A percentile compares a stretch with the other conserved stretches of the same genome.
Conservation (phyloP, 75 land plant genomes). For the Sequoia sempervirens region DNA sequence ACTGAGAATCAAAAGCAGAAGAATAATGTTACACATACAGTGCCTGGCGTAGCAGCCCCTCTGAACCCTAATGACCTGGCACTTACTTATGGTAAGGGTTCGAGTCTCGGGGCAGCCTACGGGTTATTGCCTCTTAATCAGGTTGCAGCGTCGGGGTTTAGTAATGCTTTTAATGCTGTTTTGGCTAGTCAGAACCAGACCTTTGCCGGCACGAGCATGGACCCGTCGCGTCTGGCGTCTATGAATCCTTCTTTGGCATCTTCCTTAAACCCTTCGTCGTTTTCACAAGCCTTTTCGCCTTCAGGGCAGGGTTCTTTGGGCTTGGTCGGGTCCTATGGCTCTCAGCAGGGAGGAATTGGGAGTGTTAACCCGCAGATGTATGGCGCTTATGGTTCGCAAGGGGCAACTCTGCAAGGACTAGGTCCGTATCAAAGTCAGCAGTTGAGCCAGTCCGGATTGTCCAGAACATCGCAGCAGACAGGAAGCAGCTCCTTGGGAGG, state of each 20-base stretch:
- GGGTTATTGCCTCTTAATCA: constrained; percentile 16
- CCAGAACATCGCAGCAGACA: background rate
- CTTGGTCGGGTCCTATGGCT: constrained; percentile 10
- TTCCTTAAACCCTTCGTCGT: constrained; percentile 34
- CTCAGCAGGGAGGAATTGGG: constrained; percentile 17
- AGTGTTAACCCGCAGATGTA: constrained; percentile 26
- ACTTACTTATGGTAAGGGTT: constrained; percentile 13
- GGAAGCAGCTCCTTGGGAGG: constrained; percentile 4
- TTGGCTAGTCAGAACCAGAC: constrained; percentile 13
- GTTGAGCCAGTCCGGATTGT: background rate
- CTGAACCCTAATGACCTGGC: constrained; percentile 6
- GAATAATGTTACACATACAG: background rate
- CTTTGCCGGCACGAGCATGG: constrained; percentile 1
- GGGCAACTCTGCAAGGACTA: constrained; percentile 3
- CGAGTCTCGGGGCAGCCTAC: constrained; percentile 3
- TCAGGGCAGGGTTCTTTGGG: constrained; percentile 21
- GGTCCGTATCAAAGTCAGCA: background rate
- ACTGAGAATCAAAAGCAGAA: constrained; percentile 33
- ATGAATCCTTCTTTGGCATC: constrained; percentile 36
- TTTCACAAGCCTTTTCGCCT: constrained; percentile 22
- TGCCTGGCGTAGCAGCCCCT: background rate
- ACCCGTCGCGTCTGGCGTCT: constrained; percentile 10
- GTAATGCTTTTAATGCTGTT: constrained; percentile 7
- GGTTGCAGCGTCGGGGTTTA: constrained; percentile 15
- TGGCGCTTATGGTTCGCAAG: constrained; percentile 38